These are phyloP conservation scores for Annulohypoxylon nitens DNA, from an alignment of 495 filamentous ascomycete species.

Conservation along the genomic window DNA sequence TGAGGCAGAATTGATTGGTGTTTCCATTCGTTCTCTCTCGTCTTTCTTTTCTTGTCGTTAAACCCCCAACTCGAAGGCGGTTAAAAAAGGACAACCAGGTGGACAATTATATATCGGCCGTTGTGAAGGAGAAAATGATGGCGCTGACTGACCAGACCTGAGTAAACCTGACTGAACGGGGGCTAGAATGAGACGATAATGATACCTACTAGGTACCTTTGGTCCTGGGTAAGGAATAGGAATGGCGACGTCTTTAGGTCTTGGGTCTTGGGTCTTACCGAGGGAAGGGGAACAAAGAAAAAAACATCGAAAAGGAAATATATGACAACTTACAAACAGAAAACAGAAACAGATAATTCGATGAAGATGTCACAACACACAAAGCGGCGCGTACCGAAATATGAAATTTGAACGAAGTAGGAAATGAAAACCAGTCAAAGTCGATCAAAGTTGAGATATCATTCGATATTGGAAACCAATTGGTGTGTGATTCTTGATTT, in stretches of 20 bases:
- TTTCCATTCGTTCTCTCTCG: neutral
- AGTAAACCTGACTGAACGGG: neutral
- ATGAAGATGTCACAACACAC: constrained; percentile 25
- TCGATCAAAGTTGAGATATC: constrained; percentile 31
- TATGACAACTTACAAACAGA: constrained; percentile 34
- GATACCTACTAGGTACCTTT: constrained; percentile 16
- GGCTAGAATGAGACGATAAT: constrained; percentile 33
- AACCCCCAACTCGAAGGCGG: constrained; percentile 12
- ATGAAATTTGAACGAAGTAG: neutral
- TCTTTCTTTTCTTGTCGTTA: neutral
- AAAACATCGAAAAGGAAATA: neutral
- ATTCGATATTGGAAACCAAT: constrained; percentile 41
- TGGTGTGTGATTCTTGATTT: constrained; percentile 7
- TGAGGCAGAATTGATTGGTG: constrained; percentile 3
- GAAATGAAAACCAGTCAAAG: neutral
- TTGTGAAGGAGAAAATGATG: constrained; percentile 24
- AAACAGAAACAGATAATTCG: constrained; percentile 22
- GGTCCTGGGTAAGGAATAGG: too few relatives aligned
- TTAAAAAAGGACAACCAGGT: constrained; percentile 4
- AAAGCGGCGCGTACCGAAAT: constrained; percentile 31
- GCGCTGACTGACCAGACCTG: neutral
- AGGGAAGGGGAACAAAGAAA: constrained; percentile 32
- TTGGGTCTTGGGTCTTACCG: neutral
- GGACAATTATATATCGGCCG: neutral
- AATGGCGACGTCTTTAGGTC: neutral